Base-by-base conservation (phyloP, 1,284 basidiomycete genomes). In the Ustilago lituana region DNA sequence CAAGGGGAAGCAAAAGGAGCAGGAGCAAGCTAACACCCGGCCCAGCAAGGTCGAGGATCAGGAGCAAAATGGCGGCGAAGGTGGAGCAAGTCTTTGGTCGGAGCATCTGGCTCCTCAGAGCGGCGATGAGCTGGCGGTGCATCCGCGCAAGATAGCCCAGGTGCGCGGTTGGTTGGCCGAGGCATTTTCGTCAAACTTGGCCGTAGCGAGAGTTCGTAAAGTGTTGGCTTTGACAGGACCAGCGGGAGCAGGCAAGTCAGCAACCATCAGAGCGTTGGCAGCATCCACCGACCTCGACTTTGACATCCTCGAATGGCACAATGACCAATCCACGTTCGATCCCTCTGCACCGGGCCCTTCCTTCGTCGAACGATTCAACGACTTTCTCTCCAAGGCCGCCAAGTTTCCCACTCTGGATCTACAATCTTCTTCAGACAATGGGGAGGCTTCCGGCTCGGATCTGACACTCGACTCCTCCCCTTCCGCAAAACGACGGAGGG, bases 201-300 rank as follows among this genome's bases (percentile, higher is more conserved):
- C 87, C 61, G 75, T 91, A 37, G 85, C 85, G 37, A 92, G 90
- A 76, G 93, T 94, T 82, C 87, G 91, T 35, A 74, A 75, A 46
- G 87, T 98, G 20, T 86, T 98, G 2, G 88, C 89, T 0, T 84
- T 98, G 8, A 91, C 91, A 1, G 95, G 96, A 2, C 92, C 93
- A 0, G 90, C 94, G 8, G 96, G 95, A 0, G 88, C 89, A 0
- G 95, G 89, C 0, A 98, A 98, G 84, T 95, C 94, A 0, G 87
- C 93, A 0, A 92, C 92, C 0, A 73, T 98, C 0, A 87, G 87
- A 11, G 86, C 94, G 0, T 84, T 98, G 7, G 86, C 92, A 0
- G 12, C 44, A 5, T 4, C 20, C 8, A 83, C 85, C 20, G 90
- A 95, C 73, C 84, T 96, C 60, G 87, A 86, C 3, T 88, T 92